Evolutionary conservation across 768 basidiomycete species (phyloP), one percentile per base, ranked within the genome.

Genomic region (Lentinula aciculospora): DNA sequence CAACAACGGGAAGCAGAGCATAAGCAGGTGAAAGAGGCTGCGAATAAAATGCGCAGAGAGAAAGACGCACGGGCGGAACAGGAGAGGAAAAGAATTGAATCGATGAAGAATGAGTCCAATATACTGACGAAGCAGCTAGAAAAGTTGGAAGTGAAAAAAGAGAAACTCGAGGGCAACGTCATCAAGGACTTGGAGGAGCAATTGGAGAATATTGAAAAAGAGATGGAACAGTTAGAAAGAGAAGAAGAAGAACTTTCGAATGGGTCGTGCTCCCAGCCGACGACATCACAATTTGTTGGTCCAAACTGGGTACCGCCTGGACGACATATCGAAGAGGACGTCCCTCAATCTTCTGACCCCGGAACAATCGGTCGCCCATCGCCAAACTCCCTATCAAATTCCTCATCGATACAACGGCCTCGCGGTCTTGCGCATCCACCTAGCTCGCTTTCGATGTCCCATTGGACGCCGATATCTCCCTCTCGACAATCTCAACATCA

Each of bases 171-270:
- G 65, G 71, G 64, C 4, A 71, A 71, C 29, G 72, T 78, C 13
- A 74, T 93, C 17, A 78, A 78, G 1, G 88, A 88, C 59, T 75
- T 93, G 40, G 89, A 90, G 69, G 78, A 81, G 49, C 82, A 85
- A 67, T 73, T 92, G 49, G 73, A 73, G 58, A 79, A 80, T 42
- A 70, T 89, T 50, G 79, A 81, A 62, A 72, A 72, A 25, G 85
- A 92, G 68, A 80, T 89, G 21, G 83, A 85, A 65, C 67, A 66
- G 37, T 68, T 70, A 8, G 74, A 76, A 58, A 62, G 62, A 53
- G 71, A 76, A 39, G 71, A 72, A 37, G 56, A 47, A 23, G 55
- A 25, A 10, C 21, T 56, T 19, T 32, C 55, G 15, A 56, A 31
- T n/a, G 42, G 21, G n/a, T 27, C 31, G 8, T 23, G 5, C 46